Evolutionary conservation across 31 red algal genomes (phyloP).

Genomic region (Endocladia muricata): DNA sequence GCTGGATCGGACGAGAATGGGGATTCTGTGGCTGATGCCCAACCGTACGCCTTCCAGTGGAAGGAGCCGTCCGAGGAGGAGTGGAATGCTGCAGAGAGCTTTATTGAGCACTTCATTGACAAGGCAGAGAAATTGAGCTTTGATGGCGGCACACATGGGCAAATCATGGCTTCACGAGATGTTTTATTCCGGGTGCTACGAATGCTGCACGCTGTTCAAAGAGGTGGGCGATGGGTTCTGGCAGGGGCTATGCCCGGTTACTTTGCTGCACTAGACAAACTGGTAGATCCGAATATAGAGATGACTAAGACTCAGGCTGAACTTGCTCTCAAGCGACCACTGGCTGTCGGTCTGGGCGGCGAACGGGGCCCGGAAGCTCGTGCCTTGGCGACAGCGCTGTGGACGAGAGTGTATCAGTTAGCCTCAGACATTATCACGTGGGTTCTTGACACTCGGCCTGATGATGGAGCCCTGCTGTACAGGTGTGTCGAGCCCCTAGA

Average conservation of each 20-base stretch:
- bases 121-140: slow-evolving; percentile 25
- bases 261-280: slow-evolving; percentile 37
- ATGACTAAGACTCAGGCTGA: slow-evolving; percentile 58
- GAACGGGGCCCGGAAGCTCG: slow-evolving; percentile 24
- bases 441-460: slow-evolving; percentile 49
- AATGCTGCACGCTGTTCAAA: slow-evolving; percentile 81
- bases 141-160: background rate
- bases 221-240: slow-evolving; percentile 89
- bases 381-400: slow-evolving; percentile 55
- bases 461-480: slow-evolving; percentile 84
- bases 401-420: slow-evolving; percentile 65
- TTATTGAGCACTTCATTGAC: slow-evolving; percentile 45
- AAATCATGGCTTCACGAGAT: slow-evolving; percentile 56
- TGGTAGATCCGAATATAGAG: background rate
- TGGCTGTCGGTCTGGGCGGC: slow-evolving; percentile 62
- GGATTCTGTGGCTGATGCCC: slow-evolving; percentile 19
- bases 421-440: slow-evolving; percentile 44
- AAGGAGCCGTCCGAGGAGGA: slow-evolving; percentile 40
- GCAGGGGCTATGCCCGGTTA: slow-evolving; percentile 50
- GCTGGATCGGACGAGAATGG: slow-evolving; percentile 8
- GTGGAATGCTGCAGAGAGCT: slow-evolving; percentile 55
- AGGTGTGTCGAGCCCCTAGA: slow-evolving; percentile 81
- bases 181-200: slow-evolving; percentile 74
- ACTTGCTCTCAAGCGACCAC: slow-evolving; percentile 42
- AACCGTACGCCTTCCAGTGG: slow-evolving; percentile 51